Base-by-base conservation (phyloP, 345 rosid genomes). In the Eucalyptus caleyi region DNA sequence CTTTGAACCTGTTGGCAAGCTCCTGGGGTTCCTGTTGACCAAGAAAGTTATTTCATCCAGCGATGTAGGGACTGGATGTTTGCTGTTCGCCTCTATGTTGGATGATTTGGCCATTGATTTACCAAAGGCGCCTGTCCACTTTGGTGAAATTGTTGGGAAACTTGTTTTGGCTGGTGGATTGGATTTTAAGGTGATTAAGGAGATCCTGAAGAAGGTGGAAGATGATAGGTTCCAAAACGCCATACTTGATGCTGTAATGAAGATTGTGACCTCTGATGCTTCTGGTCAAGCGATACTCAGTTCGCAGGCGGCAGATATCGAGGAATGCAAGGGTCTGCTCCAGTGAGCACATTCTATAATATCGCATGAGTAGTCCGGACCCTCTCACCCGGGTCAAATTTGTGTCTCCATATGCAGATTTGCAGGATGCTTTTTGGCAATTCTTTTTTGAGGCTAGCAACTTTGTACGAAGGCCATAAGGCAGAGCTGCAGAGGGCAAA, bases 51-150 rank as follows among this genome's bases (percentile, higher is more conserved):
- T 97, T 40, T 93, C 96, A 8, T 62, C 90, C 81, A 86, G 89
- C 87, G 98, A 97, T 91, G 50, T 97, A 16, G 92, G 90, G 86
- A 92, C 93, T 10, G 99, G 99, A 44, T 96, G 97, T 90, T 37
- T 96, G 91, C 94, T 94, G 14, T 97, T 95, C 53, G 97, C 95
- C 34, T 93, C 96, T 5, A 90, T 92, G 95, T 88, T 97, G 87
- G 98, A 97, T 91, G 99, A 97, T 87, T 87, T 97, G n/a, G 98
- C 94, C 26, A 96, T 97, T 44, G 99, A 97, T 90, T 91, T 95
- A 44, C 99, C 99, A 2, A 97, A 92, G 88, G 99, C 99, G 4
- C 99, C 97, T 9, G 89, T 89, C 89, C 93, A 93, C 91, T 98
- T 96, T 90, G 98, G 98, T 50, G 96, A 95, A 90, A 93, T 98